Evolutionary conservation across 2,329 filamentous ascomycete species (phyloP), one percentile per base, ranked within the genome.

Genomic region (Chaetomiaceae sp.): DNA sequence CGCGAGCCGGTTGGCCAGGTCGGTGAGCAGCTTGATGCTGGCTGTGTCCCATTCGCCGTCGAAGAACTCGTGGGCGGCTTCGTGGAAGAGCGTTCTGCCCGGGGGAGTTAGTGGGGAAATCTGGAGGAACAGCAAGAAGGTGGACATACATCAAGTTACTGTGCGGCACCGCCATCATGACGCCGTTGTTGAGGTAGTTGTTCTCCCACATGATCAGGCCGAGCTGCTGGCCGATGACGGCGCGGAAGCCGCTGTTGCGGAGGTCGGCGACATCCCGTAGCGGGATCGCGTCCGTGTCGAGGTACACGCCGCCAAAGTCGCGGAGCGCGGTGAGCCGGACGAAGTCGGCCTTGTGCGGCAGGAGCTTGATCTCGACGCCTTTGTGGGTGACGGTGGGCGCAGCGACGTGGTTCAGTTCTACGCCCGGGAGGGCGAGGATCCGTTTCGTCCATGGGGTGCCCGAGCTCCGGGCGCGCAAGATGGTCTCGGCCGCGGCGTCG

Each of bases 1-100:
- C 23, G 37, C 21, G 1, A 55, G 69, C 51, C 72, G 71, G 58
- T 84, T 83, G 12, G 70, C 57, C 10, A 65, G 25, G 8, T 33
- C 21, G 4, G 61, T 65, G 9, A 66, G 50, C 8, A 59, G 53
- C 38, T 9, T 4, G 53, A 65, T 63, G 51, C 60, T 61, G 42
- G 65, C 63, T 1, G 62, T 62, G n/a, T 54, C 60, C 62, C 61
- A 66, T 5, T 44, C 43, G 8, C 63, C 62, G 27, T 62, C 51
- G 51, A 62, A 67, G 14, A 58, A 61, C 2, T 56, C 23, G 53
- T 66, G 56, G 3, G 23, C 16, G 8, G 34, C 21, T 8, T 46
- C 7, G 34, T 46, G 31, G 44, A 38, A 46, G 44, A 46, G 14
- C 5, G 42, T 44, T 14, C 42, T 44, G 20, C 9, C 3, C 4